Base-by-base conservation (phyloP, 108 stramenopile species). In the Discostella stelligeroides region DNA sequence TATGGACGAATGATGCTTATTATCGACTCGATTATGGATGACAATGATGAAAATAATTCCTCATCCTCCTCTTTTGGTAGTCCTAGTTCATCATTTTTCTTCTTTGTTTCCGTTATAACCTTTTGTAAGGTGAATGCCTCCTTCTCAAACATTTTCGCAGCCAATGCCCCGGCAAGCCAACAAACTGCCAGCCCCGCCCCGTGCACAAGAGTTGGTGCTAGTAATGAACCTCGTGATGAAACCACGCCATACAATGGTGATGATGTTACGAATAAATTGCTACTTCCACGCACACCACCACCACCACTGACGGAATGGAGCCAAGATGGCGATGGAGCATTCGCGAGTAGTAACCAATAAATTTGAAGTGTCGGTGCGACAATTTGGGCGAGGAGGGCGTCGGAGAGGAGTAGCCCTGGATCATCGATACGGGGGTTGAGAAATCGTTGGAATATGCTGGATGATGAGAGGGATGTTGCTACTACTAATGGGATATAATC, bases 171-270 rank as follows among this genome's bases (percentile, higher is more conserved):
- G 42, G 75, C 43, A 3, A 86, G 3, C 90, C 90, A 94, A 71
- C 90, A 91, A 10, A 80, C 80, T 0, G 92, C 88, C 63, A 91
- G 55, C 7, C 87, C 90, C 13, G 90, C 88, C 9, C 92, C 92
- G 60, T 91, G 90, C 63, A 94, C 73, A 43, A 94, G 54, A 0
- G 87, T 84, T 0, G 92, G 92, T 10, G 87, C 87, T 54, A 94
- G 61, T 10, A 94, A 65, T 4, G 87, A 78, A n/a, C 92, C 92
- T 23, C 84, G 71, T 49, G 78, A 63, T 9, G n/a, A 8, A 47
- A 18, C 17, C 7, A 23, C 28, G 78, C 60, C 66, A 78, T 66
- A 4, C 60, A 63, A n/a, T n/a, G n/a, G n/a, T n/a, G n/a, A n/a
- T n/a, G n/a, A n/a, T n/a, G n/a, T n/a, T n/a, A n/a, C n/a, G n/a